Conservation (phyloP, 331 rosid genomes). For the Phaseolus coccineus region DNA sequence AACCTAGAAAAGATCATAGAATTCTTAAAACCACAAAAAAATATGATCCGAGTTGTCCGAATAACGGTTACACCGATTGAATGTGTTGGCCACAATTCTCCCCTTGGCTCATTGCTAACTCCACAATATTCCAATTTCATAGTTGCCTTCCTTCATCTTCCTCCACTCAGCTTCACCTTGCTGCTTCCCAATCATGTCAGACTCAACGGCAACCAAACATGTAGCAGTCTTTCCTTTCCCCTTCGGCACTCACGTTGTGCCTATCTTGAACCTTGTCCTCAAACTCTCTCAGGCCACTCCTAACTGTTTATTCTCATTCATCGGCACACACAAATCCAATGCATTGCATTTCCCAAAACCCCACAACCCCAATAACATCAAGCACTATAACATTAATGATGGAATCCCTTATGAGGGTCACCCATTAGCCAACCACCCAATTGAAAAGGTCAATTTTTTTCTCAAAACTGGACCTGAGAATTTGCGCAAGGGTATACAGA, state of each 20-base stretch:
- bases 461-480: conserved; percentile 45
- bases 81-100: neutral
- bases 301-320: conserved; percentile 35
- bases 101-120: neutral
- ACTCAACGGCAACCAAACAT: conserved; percentile 11
- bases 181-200: neutral
- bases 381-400: conserved; percentile 6
- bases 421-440: neutral
- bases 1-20: too few species aligned
- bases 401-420: conserved; percentile 36
- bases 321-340: conserved; percentile 5
- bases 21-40: too few species aligned
- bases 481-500: conserved; percentile 31
- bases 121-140: neutral
- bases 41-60: neutral
- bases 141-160: neutral
- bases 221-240: conserved; percentile 45
- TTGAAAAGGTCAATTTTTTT: conserved; percentile 40
- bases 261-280: conserved; percentile 40
- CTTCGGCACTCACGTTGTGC: conserved; percentile 25
- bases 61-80: neutral
- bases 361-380: conserved; percentile 24
- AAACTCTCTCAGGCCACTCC: conserved; percentile 45
- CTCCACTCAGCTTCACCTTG: neutral
- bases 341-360: neutral